Evolutionary conservation across 345 rosid species (phyloP).

Genomic region (Aethionema arabicum): DNA sequence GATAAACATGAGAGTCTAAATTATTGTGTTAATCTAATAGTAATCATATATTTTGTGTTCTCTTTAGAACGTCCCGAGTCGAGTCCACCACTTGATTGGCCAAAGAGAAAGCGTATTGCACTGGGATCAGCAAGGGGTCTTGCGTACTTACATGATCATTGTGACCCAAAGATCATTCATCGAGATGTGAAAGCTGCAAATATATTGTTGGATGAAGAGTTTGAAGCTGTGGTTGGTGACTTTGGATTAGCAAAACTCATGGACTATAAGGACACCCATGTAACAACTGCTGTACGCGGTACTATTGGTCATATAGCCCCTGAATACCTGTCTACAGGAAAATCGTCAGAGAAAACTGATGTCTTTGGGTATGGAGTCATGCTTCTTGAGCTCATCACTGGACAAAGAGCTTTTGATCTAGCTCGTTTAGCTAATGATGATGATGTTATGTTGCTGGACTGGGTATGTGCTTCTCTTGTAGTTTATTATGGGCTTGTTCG

Average conservation of each 20-base stretch:
- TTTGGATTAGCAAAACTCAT: conserved; percentile 93
- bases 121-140: conserved; percentile 93
- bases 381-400: conserved; percentile 88
- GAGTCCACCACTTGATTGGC: conserved; percentile 79
- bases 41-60: conserved; percentile 14
- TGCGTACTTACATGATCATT: conserved; percentile 90
- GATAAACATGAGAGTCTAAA: background rate
- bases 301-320: conserved; percentile 99
- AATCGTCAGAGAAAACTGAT: conserved; percentile 95
- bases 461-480: conserved; percentile 52
- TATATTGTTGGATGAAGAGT: conserved; percentile 82
- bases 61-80: conserved; percentile 39
- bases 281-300: conserved; percentile 95
- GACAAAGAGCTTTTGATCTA: conserved; percentile 90
- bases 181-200: conserved; percentile 99
- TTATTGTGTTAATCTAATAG: background rate
- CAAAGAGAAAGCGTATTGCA: conserved; percentile 88
- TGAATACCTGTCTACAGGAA: conserved; percentile 96
- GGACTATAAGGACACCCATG: conserved; percentile 97
- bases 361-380: conserved; percentile 97
- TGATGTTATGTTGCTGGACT: conserved; percentile 94
- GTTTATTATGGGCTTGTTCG: conserved; percentile 2
- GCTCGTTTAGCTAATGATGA: conserved; percentile 93
- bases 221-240: conserved; percentile 96
- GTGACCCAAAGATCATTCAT: conserved; percentile 96